Conservation (phyloP, 306 rosid genomes). For the Vicia sativa region DNA sequence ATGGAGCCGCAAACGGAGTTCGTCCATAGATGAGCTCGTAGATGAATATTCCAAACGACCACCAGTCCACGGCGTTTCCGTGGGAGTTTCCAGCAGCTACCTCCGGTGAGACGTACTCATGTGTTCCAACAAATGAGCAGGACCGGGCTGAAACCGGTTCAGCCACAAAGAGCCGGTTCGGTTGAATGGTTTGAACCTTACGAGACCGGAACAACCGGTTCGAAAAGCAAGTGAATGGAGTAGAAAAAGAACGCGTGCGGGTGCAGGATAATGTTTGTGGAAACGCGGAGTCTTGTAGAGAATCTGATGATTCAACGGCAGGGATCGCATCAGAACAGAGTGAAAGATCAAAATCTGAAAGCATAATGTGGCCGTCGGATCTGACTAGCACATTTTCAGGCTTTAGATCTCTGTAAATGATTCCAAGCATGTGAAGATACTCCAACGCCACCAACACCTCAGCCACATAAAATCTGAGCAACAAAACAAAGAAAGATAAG, state of each 20-base stretch:
- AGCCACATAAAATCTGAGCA: constrained; percentile 74
- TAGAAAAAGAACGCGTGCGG: constrained; percentile 39
- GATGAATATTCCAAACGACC: constrained; percentile 88
- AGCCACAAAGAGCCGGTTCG: constrained; percentile 86
- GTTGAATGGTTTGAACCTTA: constrained; percentile 57
- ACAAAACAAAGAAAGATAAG: not conserved
- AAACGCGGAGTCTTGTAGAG: constrained; percentile 37
- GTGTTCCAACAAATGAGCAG: constrained; percentile 89
- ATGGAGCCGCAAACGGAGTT: constrained; percentile 80
- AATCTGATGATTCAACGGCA: constrained; percentile 78
- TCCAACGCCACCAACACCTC: constrained; percentile 90
- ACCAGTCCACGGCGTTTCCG: constrained; percentile 99
- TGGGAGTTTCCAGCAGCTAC: constrained; percentile 86
- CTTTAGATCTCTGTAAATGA: constrained; percentile 90
- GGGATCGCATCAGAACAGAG: constrained; percentile 86
- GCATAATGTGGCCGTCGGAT: constrained; percentile 99
- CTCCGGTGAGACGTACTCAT: constrained; percentile 93
- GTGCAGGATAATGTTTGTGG: constrained; percentile 41
- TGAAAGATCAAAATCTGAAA: constrained; percentile 92
- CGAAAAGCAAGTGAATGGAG: constrained; percentile 65
- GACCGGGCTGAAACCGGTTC: constrained; percentile 91
- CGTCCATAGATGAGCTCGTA: constrained; percentile 88
- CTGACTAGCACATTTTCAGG: constrained; percentile 94
- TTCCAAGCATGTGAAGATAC: constrained; percentile 97
- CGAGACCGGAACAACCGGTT: constrained; percentile 67